Percentiles rank a stretch among this genome's conserved stretches.
These are phyloP conservation scores for Yamadazyma endophytica DNA, from an alignment of 805 yeast species.

Conservation along the genomic window DNA sequence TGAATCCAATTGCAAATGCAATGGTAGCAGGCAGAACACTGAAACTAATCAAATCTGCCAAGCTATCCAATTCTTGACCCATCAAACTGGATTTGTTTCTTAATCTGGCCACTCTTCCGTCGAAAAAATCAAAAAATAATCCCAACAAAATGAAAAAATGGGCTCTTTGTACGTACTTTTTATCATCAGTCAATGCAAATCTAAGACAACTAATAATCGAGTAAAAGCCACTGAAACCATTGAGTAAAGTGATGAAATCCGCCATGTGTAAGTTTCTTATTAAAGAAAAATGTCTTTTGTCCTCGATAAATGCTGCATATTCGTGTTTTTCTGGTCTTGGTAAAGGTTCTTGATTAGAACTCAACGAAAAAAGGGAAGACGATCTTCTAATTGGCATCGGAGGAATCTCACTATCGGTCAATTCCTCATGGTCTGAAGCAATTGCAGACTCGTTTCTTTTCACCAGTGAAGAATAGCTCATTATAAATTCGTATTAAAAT, in stretches of 20 bases:
- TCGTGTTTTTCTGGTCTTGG: slow-evolving; percentile 78
- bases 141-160: slow-evolving; percentile 88
- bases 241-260: slow-evolving; percentile 89
- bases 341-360: slow-evolving; percentile 47
- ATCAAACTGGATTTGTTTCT: slow-evolving; percentile 86
- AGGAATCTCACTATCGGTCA: slow-evolving; percentile 16
- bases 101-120: slow-evolving; percentile 94
- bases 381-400: slow-evolving; percentile 42
- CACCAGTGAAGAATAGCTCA: slow-evolving; percentile 15
- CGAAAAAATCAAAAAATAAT: slow-evolving; percentile 91
- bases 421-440: slow-evolving; percentile 34
- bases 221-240: slow-evolving; percentile 92
- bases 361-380: slow-evolving; percentile 49
- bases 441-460: slow-evolving; percentile 30
- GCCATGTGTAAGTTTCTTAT: slow-evolving; percentile 89
- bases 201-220: slow-evolving; percentile 83
- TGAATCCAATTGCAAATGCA: slow-evolving; percentile 89
- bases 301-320: slow-evolving; percentile 74
- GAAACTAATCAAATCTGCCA: slow-evolving; percentile 92
- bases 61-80: slow-evolving; percentile 96
- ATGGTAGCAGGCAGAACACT: slow-evolving; percentile 94
- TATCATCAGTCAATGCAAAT: slow-evolving; percentile 65
- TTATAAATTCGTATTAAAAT: too few relatives aligned
- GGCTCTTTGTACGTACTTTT: slow-evolving; percentile 79
- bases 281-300: slow-evolving; percentile 81